Conservation (phyloP, 805 yeast species). For the Saccharomycopsis malanga region DNA sequence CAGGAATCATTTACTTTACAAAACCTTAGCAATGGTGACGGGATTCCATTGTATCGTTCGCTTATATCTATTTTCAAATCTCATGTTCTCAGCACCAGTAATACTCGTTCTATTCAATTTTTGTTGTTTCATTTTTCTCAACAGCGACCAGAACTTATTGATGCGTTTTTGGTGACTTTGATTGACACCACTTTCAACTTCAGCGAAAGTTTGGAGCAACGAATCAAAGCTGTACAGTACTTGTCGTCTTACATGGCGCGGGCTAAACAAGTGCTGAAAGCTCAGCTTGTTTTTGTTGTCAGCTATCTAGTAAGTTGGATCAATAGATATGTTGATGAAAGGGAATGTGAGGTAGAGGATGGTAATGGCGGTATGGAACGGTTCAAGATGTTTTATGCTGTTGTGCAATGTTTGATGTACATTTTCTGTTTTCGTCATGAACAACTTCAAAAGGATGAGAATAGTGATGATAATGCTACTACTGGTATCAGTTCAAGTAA, state of each 20-base stretch:
- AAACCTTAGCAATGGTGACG: slow-evolving; percentile 51
- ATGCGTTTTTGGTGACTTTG: slow-evolving; percentile 72
- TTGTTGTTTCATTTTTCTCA: slow-evolving; percentile 76
- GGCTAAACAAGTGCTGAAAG: slow-evolving; percentile 60
- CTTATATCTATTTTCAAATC: slow-evolving; percentile 71
- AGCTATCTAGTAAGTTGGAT: slow-evolving; percentile 80
- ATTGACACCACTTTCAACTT: slow-evolving; percentile 77
- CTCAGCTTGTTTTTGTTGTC: slow-evolving; percentile 77
- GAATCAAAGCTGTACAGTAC: slow-evolving; percentile 88
- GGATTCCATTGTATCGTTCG: slow-evolving; percentile 63
- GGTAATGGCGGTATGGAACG: slow-evolving; percentile 71
- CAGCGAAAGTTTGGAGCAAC: slow-evolving; percentile 59
- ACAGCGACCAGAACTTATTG: slow-evolving; percentile 73
- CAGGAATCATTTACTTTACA: slow-evolving; percentile 42
- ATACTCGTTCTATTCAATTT: slow-evolving; percentile 83
- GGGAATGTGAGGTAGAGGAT: slow-evolving; percentile 74
- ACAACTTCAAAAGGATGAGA: slow-evolving; percentile 32
- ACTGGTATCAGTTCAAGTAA: slow-evolving; percentile 28
- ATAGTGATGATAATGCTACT: slow-evolving; percentile 22
- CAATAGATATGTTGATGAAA: slow-evolving; percentile 68
- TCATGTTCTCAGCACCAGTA: slow-evolving; percentile 85
- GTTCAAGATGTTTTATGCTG: slow-evolving; percentile 82
- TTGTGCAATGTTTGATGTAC: slow-evolving; percentile 83
- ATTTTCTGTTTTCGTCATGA: slow-evolving; percentile 85
- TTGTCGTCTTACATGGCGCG: slow-evolving; percentile 86